These are phyloP conservation scores for Fusarium agapanthi DNA, from an alignment of 2,329 filamentous ascomycete species.

Conservation along the genomic window DNA sequence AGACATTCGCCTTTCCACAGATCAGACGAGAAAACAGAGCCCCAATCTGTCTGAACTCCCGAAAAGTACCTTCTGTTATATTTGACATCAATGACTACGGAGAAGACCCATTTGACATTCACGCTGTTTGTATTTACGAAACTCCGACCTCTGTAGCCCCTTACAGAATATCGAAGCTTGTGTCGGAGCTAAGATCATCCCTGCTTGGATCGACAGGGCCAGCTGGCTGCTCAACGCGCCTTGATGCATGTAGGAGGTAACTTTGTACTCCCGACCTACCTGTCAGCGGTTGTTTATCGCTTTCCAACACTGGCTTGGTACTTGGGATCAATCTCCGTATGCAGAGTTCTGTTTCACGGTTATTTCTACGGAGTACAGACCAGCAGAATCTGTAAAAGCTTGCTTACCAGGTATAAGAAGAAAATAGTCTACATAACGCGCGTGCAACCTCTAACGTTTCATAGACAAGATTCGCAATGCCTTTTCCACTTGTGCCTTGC, in stretches of 20 bases:
- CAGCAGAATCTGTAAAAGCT: fast-evolving
- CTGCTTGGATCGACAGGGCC: background rate
- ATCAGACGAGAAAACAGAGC: fast-evolving
- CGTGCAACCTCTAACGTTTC: fast-evolving
- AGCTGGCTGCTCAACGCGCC: background rate
- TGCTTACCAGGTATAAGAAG: fast-evolving
- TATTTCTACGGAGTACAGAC: fast-evolving
- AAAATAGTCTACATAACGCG: fast-evolving
- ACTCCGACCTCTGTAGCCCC: background rate
- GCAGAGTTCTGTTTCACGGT: fast-evolving
- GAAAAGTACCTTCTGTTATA: fast-evolving
- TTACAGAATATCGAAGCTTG: background rate
- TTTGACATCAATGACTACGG: background rate
- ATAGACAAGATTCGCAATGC: background rate
- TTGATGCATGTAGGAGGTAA: background rate
- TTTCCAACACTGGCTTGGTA: background rate
- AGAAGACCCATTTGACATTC: background rate
- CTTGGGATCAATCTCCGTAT: too few relatives aligned
- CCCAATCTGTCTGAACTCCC: fast-evolving
- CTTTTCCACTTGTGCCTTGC: fast-evolving
- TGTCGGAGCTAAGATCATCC: background rate
- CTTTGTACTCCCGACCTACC: fast-evolving
- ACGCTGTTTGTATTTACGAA: fast-evolving
- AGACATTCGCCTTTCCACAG: fast-evolving
- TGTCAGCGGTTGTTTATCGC: too few relatives aligned